Evolutionary conservation across 345 rosid genomes (phyloP), one percentile per base, ranked within the genome.

Genomic region (Durio zibethinus): DNA sequence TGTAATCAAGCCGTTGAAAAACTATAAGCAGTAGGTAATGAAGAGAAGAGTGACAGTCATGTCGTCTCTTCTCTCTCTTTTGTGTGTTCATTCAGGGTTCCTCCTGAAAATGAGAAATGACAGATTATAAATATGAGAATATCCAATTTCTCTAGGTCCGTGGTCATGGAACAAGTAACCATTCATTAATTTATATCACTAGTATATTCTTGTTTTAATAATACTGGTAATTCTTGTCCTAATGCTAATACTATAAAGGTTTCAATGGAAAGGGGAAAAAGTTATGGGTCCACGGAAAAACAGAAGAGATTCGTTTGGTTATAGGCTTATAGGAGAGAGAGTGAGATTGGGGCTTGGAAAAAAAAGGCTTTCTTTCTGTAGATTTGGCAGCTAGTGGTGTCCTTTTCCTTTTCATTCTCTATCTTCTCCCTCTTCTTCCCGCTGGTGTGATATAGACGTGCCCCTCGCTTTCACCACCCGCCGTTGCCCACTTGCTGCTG

Each of bases 391-490:
- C 25, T 80, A 76, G 76, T 62, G 78, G 35, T 69, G 84, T 86
- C 84, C 21, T 80, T 74, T 78, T 86, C 82, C 8, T 64, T 79
- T 65, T 73, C 80, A 63, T 78, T 74, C 83, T 78, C 53, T 61
- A 18, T 60, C 72, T 18, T 53, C n/a, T n/a, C n/a, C n/a, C n/a
- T n/a, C n/a, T n/a, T n/a, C n/a, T n/a, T n/a, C n/a, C n/a, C n/a
- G n/a, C n/a, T n/a, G n/a, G n/a, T n/a, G n/a, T n/a, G n/a, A n/a
- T n/a, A n/a, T n/a, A n/a, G n/a, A n/a, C n/a, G n/a, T n/a, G n/a
- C n/a, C n/a, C n/a, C n/a, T n/a, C n/a, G n/a, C n/a, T n/a, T n/a
- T n/a, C n/a, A n/a, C n/a, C n/a, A n/a, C n/a, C n/a, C n/a, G n/a
- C n/a, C n/a, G n/a, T n/a, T n/a, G n/a, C n/a, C n/a, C n/a, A n/a